Evolutionary conservation across 2,329 filamentous ascomycete genomes (phyloP), one percentile per base, ranked within the genome.

Genomic region (Aspergillus sp.): DNA sequence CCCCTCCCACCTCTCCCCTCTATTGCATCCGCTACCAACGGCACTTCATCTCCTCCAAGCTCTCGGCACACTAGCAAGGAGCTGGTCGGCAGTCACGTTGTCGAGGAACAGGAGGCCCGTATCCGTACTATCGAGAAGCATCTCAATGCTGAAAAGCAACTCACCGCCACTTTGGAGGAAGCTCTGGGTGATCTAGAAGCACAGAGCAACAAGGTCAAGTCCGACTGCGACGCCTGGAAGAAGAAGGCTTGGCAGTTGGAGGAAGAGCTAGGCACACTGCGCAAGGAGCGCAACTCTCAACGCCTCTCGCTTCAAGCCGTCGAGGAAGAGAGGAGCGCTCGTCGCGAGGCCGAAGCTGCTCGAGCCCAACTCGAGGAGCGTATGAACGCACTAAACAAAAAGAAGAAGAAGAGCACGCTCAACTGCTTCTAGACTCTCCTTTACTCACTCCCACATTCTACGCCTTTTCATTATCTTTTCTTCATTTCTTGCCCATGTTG

Each of bases 71-170:
- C 86, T 17, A 96, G 91, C 81, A 96, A 95, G 73, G 91, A 96
- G 68, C 84, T 87, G 56, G 82, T 88, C 52, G 84, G 88, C 58
- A 85, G 88, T 50, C 93, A 97, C 68, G 84, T 96, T 55, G 91
- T 93, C 59, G 93, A 98, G 70, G 95, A 99, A 67, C 93, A 97
- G 73, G 95, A 99, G 73, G 90, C 91, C 44, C 92, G 93, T 62
- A 96, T 99, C 71, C 88, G 90, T 59, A 96, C 91, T 6, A 96
- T 99, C 62, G 93, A 99, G 81, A 98, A 97, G 80, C 92, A 98
- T 71, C 84, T 99, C 23, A 89, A 90, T 64, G 95, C 95, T 3
- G 95, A 99, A 81, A 96, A 96, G 73, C 93, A 98, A 74, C 87
- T 99, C 58, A 99, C 93, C 0, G 89, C 91, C 48, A 98, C 93